These are phyloP conservation scores for Taphrina populina DNA, from an alignment of 1,139 yeast genomes.

Conservation along the genomic window DNA sequence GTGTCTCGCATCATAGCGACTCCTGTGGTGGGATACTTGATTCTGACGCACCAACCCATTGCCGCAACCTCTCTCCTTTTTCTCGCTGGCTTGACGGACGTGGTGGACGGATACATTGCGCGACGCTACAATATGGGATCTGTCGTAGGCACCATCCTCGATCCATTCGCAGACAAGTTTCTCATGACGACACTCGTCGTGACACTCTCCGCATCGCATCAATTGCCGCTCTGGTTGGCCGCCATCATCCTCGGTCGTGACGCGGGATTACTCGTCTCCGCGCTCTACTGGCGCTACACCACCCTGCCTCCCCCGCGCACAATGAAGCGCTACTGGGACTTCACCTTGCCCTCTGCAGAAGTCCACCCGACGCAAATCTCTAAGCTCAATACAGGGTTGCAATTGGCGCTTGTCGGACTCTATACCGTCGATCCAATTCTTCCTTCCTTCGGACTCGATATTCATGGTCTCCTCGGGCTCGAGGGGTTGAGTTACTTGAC, in stretches of 20 bases:
- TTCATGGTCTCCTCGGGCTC: conserved; percentile 35
- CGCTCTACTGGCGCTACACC: conserved; percentile 67
- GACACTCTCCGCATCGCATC: conserved; percentile 66
- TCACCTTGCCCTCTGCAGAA: conserved; percentile 77
- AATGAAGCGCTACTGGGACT: conserved; percentile 67
- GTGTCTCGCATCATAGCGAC: conserved; percentile 73
- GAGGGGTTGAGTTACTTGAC: conserved; percentile 58
- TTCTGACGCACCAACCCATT: conserved; percentile 52
- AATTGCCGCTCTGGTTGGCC: conserved; percentile 64
- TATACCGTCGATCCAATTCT: conserved; percentile 22
- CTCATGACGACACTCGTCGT: conserved; percentile 83
- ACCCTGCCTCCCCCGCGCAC: conserved; percentile 79
- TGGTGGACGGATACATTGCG: conserved; percentile 88
- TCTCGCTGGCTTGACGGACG: conserved; percentile 86
- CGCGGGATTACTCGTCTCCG: conserved; percentile 69
- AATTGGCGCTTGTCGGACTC: conserved; percentile 79
- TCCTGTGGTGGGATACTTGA: conserved; percentile 78
- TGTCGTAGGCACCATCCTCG: conserved; percentile 84
- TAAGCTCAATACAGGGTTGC: conserved; percentile 77
- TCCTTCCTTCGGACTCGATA: background rate
- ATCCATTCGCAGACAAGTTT: conserved; percentile 92
- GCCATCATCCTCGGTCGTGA: conserved; percentile 81
- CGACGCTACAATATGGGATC: conserved; percentile 73
- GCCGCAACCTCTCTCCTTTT: conserved; percentile 71
- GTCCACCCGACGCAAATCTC: conserved; percentile 88